These are phyloP conservation scores for Astragalus membranaceus DNA, from an alignment of 306 rosid species.

Conservation along the genomic window DNA sequence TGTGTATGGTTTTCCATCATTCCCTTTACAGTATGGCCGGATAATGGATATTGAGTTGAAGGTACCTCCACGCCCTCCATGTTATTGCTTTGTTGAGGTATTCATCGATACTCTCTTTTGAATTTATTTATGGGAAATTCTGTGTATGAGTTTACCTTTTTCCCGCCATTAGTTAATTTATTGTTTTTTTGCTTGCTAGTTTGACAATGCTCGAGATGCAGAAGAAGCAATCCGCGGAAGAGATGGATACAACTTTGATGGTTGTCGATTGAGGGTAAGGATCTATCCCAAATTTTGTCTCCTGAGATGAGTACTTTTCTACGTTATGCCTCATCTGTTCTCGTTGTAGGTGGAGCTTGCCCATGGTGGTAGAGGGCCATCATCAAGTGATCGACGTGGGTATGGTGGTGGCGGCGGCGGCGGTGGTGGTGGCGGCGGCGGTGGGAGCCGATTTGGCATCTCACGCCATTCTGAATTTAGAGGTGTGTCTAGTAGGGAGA, in stretches of 20 bases:
- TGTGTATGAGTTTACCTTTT: background rate
- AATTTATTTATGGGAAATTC: background rate
- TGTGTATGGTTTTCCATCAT: conserved; percentile 8
- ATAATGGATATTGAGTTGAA: conserved; percentile 88
- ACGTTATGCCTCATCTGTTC: conserved; percentile 1
- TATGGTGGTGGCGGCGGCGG: conserved; percentile 44
- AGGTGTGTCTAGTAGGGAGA: conserved; percentile 37
- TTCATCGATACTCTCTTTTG: background rate
- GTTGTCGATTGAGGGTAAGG: conserved; percentile 89
- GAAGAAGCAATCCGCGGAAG: conserved; percentile 96
- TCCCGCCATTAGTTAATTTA: background rate
- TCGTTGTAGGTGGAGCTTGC: conserved; percentile 90
- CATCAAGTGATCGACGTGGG: conserved; percentile 92
- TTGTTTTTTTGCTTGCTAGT: conserved; percentile 40
- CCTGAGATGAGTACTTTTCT: background rate
- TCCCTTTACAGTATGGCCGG: conserved; percentile 82
- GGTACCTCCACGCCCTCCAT: conserved; percentile 96
- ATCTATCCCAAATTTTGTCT: background rate
- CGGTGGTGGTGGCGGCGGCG: conserved; percentile 40
- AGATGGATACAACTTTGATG: conserved; percentile 98
- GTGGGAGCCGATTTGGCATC: conserved; percentile 69
- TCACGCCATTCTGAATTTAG: conserved; percentile 97
- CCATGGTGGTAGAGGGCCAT: conserved; percentile 95
- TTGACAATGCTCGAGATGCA: conserved; percentile 91
- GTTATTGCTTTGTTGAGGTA: conserved; percentile 98